A percentile compares a stretch with the other conserved stretches of the same genome.
phyloP scores from a whole-genome alignment of 306 rosid genomes.

The Ammopiptanthus mongolicus region DNA sequence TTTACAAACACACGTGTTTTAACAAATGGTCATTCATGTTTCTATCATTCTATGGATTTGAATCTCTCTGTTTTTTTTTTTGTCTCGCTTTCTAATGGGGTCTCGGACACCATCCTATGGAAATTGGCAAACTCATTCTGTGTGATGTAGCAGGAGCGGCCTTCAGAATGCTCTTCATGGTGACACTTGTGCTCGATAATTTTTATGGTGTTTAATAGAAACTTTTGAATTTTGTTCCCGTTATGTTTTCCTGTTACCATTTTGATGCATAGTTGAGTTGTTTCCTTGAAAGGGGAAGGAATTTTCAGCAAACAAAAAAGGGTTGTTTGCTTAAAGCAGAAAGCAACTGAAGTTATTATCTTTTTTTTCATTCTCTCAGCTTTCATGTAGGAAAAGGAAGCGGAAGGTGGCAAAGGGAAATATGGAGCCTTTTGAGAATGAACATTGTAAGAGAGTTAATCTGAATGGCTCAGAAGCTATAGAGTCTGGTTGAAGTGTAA shows the following conservation, averaged over 20 bases:
- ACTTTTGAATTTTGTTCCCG: neutral
- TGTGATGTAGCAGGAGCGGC: conserved; percentile 3
- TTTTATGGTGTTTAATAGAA: neutral
- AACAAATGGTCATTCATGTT: neutral
- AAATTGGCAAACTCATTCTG: conserved; percentile 26
- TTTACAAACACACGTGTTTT: conserved; percentile 8
- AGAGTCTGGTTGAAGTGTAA: conserved; percentile 13
- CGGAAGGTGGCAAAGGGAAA: conserved; percentile 22
- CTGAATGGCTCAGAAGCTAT: conserved; percentile 5
- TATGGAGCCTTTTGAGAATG: conserved; percentile 27
- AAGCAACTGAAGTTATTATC: conserved; percentile 9
- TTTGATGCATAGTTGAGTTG: conserved; percentile 11
- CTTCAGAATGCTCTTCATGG: neutral
- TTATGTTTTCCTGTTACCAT: neutral
- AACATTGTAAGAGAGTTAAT: neutral
- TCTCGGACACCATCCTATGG: conserved; percentile 4
- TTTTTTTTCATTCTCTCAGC: conserved; percentile 7
- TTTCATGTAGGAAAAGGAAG: conserved; percentile 19
- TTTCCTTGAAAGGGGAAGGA: conserved; percentile 23
- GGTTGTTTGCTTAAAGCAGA: conserved; percentile 20
- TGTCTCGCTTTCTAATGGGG: conserved; percentile 21
- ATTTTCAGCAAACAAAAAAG: neutral
- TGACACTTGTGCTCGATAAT: conserved; percentile 15
- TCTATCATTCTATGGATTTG: conserved; percentile 10
- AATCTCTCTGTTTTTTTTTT: neutral